phyloP scores from a whole-genome alignment of 139 green algal species.

The Parachlorella kessleri region DNA sequence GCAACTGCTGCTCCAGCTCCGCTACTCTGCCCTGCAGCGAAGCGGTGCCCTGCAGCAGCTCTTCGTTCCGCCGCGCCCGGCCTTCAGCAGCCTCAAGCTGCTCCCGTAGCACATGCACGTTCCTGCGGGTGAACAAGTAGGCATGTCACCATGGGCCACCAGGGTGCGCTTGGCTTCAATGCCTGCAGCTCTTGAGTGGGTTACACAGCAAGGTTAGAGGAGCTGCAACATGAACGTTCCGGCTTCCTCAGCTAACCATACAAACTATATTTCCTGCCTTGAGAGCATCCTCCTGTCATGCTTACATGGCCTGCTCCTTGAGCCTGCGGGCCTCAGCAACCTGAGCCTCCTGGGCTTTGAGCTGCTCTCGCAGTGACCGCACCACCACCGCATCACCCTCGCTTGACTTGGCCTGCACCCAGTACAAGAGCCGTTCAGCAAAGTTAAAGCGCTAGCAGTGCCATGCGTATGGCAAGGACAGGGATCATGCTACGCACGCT shows the following conservation, averaged over 20 bases:
- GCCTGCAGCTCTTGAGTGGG: too few species aligned
- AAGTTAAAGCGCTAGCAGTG: too few species aligned
- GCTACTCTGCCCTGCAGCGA: slow-evolving; percentile 12
- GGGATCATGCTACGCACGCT: too few species aligned
- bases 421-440: too few species aligned
- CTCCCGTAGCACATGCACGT: slow-evolving; percentile 28
- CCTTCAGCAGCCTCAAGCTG: slow-evolving; percentile 29
- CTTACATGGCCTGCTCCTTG: slow-evolving; percentile 27
- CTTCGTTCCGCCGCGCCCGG: slow-evolving; percentile 13
- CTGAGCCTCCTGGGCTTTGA: slow-evolving; percentile 17
- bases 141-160: too few species aligned
- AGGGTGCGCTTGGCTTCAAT: too few species aligned
- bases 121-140: slow-evolving; percentile 9
- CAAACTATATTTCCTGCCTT: too few species aligned
- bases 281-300: too few species aligned
- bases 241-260: too few species aligned
- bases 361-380: slow-evolving; percentile 15
- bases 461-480: too few species aligned
- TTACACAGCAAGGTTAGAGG: too few species aligned
- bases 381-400: slow-evolving; percentile 27
- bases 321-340: slow-evolving; percentile 22
- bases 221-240: too few species aligned
- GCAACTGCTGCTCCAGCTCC: slow-evolving; percentile 22
- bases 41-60: slow-evolving; percentile 21
- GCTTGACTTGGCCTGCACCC: background rate